Evolutionary conservation across 2,329 filamentous ascomycete genomes (phyloP), one percentile per base, ranked within the genome.

Genomic region (Fonsecaea pedrosoi): DNA sequence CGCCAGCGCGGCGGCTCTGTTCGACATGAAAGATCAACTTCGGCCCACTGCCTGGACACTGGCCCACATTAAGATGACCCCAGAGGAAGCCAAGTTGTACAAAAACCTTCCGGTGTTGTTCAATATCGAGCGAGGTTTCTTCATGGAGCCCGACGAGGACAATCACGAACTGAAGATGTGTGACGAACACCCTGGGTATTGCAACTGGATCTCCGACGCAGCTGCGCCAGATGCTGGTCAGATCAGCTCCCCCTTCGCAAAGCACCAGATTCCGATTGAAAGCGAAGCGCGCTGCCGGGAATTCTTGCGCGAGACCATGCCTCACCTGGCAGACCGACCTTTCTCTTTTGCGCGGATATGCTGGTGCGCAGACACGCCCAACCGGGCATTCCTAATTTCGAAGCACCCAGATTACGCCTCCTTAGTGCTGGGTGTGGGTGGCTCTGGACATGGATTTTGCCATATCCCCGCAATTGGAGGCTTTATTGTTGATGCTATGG

Each of bases 171-270:
- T 79, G 2, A 79, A 78, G 64, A 74, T 78, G 54, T 78, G 77
- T 54, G 85, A 87, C 68, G 84, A 87, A 69, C 84, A 86, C 65
- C 84, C 85, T 0, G 85, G 85, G 3, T 87, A 86, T 68, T 82
- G 81, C 63, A 85, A 86, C 65, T 82, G 80, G 53, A 69, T 81
- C 9, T 63, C 66, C 0, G 72, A 76, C 34, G 25, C 30, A 6
- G 7, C 54, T 50, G 65, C 73, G 0, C 42, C 62, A 15, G 65
- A 72, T 37, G 77, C 75, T 7, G 73, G 77, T 30, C 69, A 72
- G 37, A 71, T 73, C 21, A 82, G 79, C 6, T 66, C 79, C 0
- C 80, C 81, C 0, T 81, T 84, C 57, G 77, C 79, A 1, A 80
- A 77, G 58, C 77, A 83, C 37, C 76, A 77, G 64, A 77, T 77